Evolutionary conservation across 768 basidiomycete species (phyloP).

Genomic region (Trametes gibbosa): DNA sequence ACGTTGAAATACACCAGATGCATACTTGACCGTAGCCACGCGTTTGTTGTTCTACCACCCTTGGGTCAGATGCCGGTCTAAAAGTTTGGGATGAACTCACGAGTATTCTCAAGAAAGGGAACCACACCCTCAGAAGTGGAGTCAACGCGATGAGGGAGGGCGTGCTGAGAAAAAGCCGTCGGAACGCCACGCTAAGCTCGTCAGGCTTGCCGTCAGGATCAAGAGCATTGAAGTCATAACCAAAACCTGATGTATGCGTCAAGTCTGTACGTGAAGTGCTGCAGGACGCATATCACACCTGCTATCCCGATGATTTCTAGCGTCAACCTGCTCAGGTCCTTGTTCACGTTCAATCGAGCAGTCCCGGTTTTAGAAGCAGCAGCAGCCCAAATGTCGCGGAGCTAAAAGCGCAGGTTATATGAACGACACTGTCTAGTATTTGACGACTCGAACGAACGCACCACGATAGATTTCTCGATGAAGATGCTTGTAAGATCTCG

Average conservation of each 20-base stretch:
- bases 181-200: constrained; percentile 34
- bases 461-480: constrained; percentile 51
- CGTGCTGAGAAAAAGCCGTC: constrained; percentile 16
- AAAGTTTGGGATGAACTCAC: no score
- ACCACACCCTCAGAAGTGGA: no score
- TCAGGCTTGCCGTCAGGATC: constrained; percentile 24
- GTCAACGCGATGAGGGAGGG: no score
- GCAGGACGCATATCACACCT: constrained; percentile 23
- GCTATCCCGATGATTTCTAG: constrained; percentile 43
- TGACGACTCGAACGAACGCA: constrained; percentile 20
- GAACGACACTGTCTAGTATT: no score
- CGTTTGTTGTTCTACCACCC: no score
- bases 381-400: constrained; percentile 6
- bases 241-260: constrained; percentile 28
- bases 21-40: not conserved
- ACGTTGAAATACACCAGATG: constrained; percentile 11
- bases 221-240: constrained; percentile 34
- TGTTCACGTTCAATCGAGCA: constrained; percentile 29
- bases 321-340: constrained; percentile 34
- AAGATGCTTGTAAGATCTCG: constrained; percentile 57
- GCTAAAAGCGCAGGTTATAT: not conserved
- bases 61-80: no score
- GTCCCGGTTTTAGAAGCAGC: constrained; percentile 8
- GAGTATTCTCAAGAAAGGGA: no score
- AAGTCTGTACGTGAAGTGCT: no score